Conservation (phyloP, 257 asterid genomes). For the Solanum tarijense region DNA sequence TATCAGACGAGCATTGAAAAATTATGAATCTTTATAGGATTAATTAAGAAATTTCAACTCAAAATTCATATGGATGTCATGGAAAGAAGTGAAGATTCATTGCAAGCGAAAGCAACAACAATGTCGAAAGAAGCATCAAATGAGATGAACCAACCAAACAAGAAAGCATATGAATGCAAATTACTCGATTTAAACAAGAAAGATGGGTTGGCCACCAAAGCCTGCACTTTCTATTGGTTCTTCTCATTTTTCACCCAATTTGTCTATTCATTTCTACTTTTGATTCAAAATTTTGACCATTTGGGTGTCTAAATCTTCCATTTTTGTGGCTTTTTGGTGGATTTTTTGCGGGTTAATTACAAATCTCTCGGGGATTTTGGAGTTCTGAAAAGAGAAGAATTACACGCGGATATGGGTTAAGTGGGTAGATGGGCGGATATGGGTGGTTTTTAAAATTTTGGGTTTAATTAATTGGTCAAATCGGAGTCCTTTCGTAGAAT, state of each 20-base stretch:
- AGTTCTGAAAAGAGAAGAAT: background rate
- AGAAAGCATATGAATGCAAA: conserved; percentile 20
- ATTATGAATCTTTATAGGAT: background rate
- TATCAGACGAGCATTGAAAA: conserved; percentile 37
- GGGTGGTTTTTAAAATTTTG: no score
- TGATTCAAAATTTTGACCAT: background rate
- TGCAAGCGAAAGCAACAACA: conserved; percentile 53
- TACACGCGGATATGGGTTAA: no score
- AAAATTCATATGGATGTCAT: conserved; percentile 22
- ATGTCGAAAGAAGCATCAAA: conserved; percentile 49
- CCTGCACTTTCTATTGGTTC: conserved; percentile 41
- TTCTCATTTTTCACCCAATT: background rate
- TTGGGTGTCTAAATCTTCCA: conserved; percentile 25
- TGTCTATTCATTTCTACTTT: background rate
- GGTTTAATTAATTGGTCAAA: no score
- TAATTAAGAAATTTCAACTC: conserved; percentile 19
- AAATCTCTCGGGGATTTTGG: conserved; percentile 7
- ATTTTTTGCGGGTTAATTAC: background rate
- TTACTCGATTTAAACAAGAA: conserved; percentile 21
- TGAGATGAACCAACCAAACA: conserved; percentile 70
- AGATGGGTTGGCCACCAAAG: conserved; percentile 84
- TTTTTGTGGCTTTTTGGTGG: conserved; percentile 22
- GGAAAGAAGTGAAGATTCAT: conserved; percentile 27
- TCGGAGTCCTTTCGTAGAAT: no score
- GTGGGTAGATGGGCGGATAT: no score